Evolutionary conservation across 1,284 basidiomycete genomes (phyloP), one percentile per base, ranked within the genome.

Genomic region (Cronartium ribicola): DNA sequence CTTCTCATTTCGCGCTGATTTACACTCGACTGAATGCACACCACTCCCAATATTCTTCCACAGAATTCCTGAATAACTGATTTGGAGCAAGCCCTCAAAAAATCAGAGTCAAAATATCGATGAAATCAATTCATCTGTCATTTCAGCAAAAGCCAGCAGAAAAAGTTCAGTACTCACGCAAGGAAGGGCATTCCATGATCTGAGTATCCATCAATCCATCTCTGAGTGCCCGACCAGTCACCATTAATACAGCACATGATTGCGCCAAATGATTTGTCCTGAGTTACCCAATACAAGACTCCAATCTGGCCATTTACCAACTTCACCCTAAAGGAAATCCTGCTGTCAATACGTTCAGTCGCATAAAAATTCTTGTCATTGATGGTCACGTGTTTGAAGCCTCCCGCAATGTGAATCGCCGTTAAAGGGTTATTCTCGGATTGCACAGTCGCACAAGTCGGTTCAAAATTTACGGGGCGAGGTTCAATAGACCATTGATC

Each of bases 401-500:
- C 51, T 55, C 51, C 51, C 5, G 51, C 29, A 17, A 55, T 55
- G n/a, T 22, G 3, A 2, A 55, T 55, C 7, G 51, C n/a, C 29
- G n/a, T 55, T n/a, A 55, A 55, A 4, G 51, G 51, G 29, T 55
- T 17, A 55, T 2, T 55, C 5, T 5, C n/a, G 10, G 51, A 55
- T 55, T 55, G 51, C 5, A 55, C 51, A 4, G 51, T 55, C 10
- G 51, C n/a, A 55, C 51, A 55, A 55, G 51, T 55, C 29, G 51
- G 14, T 55, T 55, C n/a, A 5, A 22, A 55, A 22, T 20, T 55
- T 7, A n/a, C 11, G n/a, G 51, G 51, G 29, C 29, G 2, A 11
- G 51, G 51, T 55, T 55, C 51, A n/a, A 22, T 55, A 20, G 51
- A 55, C 51, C 51, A 55, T 55, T 55, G 51, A 55, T 55, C 51